Conservation (phyloP, 495 filamentous ascomycete species). For the Annulohypoxylon nitens region DNA sequence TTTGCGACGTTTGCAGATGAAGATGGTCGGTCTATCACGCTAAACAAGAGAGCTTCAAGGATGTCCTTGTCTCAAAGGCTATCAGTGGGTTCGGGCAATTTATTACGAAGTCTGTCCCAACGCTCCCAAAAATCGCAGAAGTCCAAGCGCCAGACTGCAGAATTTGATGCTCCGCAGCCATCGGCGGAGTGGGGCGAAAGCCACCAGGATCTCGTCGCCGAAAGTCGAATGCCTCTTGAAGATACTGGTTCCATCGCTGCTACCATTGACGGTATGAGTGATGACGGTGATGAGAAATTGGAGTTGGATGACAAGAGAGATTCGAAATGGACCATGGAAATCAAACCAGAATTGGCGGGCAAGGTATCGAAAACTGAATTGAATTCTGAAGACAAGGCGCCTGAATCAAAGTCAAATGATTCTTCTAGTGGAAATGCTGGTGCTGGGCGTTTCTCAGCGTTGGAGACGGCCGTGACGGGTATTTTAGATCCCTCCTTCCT, state of each 20-base stretch:
- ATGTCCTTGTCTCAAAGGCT: constrained; percentile 57
- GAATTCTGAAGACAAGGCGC: neutral
- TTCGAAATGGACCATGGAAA: constrained; percentile 34
- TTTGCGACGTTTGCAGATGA: constrained; percentile 73
- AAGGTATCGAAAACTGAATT: constrained; percentile 17
- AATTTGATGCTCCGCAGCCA: constrained; percentile 44
- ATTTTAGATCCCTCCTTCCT: constrained; percentile 40
- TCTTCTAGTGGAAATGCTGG: constrained; percentile 12
- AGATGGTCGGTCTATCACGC: constrained; percentile 47
- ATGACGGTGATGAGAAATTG: constrained; percentile 50
- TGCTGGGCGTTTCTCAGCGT: constrained; percentile 42
- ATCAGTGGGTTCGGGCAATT: constrained; percentile 60
- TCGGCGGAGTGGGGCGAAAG: constrained; percentile 52
- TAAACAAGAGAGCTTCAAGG: constrained; percentile 46
- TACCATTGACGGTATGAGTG: constrained; percentile 65
- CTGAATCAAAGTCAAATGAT: constrained; percentile 1
- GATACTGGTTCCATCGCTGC: constrained; percentile 65
- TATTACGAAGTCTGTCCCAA: constrained; percentile 63
- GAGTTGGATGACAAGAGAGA: constrained; percentile 19
- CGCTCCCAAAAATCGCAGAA: constrained; percentile 50
- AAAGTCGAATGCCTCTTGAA: constrained; percentile 49
- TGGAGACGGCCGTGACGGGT: constrained; percentile 48
- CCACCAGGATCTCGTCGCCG: constrained; percentile 60
- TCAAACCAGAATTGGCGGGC: constrained; percentile 47
- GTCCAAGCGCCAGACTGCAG: constrained; percentile 35